phyloP scores from a whole-genome alignment of 1,284 basidiomycete species.

The Coriolopsis trogii region DNA sequence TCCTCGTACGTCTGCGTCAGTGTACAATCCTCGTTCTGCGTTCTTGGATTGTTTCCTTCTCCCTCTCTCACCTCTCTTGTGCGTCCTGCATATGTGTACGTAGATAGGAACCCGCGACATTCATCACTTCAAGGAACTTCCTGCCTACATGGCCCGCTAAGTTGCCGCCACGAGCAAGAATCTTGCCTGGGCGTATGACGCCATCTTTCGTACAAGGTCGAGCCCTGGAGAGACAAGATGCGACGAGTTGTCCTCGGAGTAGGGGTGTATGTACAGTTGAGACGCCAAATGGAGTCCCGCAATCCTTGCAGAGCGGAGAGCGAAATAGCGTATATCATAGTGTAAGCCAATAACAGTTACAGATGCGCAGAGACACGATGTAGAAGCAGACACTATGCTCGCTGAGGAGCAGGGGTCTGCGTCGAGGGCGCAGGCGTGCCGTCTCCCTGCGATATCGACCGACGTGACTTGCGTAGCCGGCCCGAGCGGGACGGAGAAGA shows the following conservation, averaged over 20 bases:
- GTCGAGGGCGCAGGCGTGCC: conserved; percentile 4
- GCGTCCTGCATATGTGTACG: conserved; percentile 16
- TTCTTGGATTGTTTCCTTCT: not conserved
- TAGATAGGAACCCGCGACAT: conserved; percentile 18
- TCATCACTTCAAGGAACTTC: conserved; percentile 2
- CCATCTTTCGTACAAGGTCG: too few species aligned
- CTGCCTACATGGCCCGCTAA: not conserved
- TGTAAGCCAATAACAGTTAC: conserved; percentile 10
- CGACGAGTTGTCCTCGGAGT: too few species aligned
- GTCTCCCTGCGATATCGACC: conserved; percentile 20
- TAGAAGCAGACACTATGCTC: not conserved
- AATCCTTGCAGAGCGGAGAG: too few species aligned
- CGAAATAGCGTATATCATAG: not conserved
- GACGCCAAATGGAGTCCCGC: too few species aligned
- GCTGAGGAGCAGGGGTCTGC: conserved; percentile 2
- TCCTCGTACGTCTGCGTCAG: conserved; percentile 10
- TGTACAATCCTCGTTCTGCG: conserved; percentile 6
- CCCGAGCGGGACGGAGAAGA: conserved; percentile 18
- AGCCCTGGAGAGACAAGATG: too few species aligned
- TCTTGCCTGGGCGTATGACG: too few species aligned
- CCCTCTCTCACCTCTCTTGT: not conserved
- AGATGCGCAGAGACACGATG: not conserved
- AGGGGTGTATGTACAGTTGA: too few species aligned
- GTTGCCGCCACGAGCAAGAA: too few species aligned
- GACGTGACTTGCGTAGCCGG: conserved; percentile 20